These are phyloP conservation scores for Pseudogymnoascus sp. DNA, from an alignment of 2,329 filamentous ascomycete genomes.

Conservation along the genomic window DNA sequence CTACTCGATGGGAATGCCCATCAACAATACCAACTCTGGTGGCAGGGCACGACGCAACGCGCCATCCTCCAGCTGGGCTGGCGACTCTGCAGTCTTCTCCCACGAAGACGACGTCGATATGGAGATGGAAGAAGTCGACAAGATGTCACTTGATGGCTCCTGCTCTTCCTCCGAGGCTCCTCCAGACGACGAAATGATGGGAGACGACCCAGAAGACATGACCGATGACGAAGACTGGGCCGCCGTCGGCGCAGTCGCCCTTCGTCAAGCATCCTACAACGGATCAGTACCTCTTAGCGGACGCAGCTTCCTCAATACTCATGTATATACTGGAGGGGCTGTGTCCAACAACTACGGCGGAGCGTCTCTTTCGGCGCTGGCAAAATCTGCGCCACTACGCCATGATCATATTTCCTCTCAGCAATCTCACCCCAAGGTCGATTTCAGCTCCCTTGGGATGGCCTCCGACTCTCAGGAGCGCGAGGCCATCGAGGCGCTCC, in stretches of 20 bases:
- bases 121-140: constrained; percentile 81
- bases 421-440: constrained; percentile 38
- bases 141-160: constrained; percentile 80
- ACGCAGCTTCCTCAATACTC: constrained; percentile 39
- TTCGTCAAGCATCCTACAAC: constrained; percentile 60
- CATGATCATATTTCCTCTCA: constrained; percentile 29
- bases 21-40: constrained; percentile 39
- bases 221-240: constrained; percentile 98
- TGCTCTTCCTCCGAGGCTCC: constrained; percentile 71
- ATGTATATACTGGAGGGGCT: constrained; percentile 38
- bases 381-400: constrained; percentile 25
- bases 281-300: constrained; percentile 44
- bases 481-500: constrained; percentile 71
- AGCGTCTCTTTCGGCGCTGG: constrained; percentile 22
- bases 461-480: constrained; percentile 63
- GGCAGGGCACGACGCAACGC: constrained; percentile 42
- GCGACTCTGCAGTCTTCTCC: constrained; percentile 67
- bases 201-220: constrained; percentile 72
- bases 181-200: constrained; percentile 54
- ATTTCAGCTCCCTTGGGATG: constrained; percentile 36
- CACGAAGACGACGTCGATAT: constrained; percentile 60
- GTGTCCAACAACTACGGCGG: constrained; percentile 19
- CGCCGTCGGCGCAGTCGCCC: constrained; percentile 74
- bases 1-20: constrained; percentile 47
- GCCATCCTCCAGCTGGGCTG: constrained; percentile 54